Percentiles rank a stretch among this genome's conserved stretches.
Evolutionary conservation across 805 yeast species (phyloP).

Genomic region (Nakazawaea populi): DNA sequence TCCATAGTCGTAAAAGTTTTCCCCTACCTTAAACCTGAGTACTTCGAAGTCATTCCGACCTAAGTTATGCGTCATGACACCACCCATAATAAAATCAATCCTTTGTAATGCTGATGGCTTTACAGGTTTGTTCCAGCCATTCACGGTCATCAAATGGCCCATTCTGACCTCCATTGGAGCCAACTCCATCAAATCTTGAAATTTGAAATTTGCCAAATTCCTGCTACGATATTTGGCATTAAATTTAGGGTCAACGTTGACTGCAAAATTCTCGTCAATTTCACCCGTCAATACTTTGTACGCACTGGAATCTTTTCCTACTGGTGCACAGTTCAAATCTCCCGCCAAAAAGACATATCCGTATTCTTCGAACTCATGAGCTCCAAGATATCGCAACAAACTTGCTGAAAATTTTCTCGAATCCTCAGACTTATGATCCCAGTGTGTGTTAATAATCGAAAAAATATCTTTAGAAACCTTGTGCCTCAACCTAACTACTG

Average conservation of each 20-base stretch:
- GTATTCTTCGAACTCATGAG: conserved; percentile 27
- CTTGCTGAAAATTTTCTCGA: conserved; percentile 43
- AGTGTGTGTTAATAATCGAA: conserved; percentile 41
- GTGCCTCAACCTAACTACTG: conserved; percentile 24
- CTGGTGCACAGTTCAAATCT: conserved; percentile 48
- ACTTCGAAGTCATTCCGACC: conserved; percentile 16
- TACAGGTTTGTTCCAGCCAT: conserved; percentile 30
- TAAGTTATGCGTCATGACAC: conserved; percentile 7
- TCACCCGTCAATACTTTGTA: conserved; percentile 23
- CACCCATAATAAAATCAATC: conserved; percentile 35
- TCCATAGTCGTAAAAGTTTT: conserved; percentile 29
- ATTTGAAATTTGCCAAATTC: conserved; percentile 16
- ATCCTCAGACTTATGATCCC: conserved; percentile 40
- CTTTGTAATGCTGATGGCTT: conserved; percentile 18
- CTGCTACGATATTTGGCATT: conserved; percentile 15
- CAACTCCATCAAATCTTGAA: conserved; percentile 21
- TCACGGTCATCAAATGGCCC: conserved; percentile 31
- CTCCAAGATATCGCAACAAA: conserved; percentile 30
- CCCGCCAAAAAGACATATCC: conserved; percentile 43
- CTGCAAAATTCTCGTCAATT: conserved; percentile 5
- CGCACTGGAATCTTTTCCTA: conserved; percentile 31
- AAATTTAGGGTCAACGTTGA: conserved; percentile 18
- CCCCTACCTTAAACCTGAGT: conserved; percentile 25
- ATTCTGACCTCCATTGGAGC: conserved; percentile 21
- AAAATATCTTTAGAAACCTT: conserved; percentile 17